These are phyloP conservation scores for Penicillium salamii DNA, from an alignment of 495 filamentous ascomycete species.

Conservation along the genomic window DNA sequence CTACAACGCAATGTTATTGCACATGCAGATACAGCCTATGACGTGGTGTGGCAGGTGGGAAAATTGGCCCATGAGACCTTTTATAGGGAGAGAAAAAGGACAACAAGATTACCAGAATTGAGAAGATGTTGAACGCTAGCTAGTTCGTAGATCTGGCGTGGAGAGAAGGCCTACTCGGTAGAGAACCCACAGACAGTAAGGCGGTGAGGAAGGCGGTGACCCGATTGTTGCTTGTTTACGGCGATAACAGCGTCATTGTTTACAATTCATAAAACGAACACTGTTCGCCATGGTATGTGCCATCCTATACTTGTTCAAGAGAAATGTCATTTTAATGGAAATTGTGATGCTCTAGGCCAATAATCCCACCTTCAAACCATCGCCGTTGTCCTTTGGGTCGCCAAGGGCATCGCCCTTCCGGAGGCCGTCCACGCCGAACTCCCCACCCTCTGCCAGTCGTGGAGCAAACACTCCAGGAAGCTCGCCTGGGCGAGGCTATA, in stretches of 20 bases:
- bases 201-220: slow-evolving; percentile 1
- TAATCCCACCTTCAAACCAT: slow-evolving; percentile 63
- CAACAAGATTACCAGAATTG: too few species aligned
- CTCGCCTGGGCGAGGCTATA: slow-evolving; percentile 43
- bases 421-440: slow-evolving; percentile 52
- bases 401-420: slow-evolving; percentile 74
- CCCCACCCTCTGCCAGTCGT: slow-evolving; percentile 37
- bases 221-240: slow-evolving; percentile 7
- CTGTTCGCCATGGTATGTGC: slow-evolving; percentile 28
- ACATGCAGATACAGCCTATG: not conserved
- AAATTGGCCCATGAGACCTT: too few species aligned
- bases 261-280: not conserved
- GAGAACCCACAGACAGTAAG: too few species aligned
- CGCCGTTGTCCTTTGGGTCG: slow-evolving; percentile 65
- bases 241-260: slow-evolving; percentile 9
- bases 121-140: too few species aligned
- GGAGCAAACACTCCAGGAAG: slow-evolving; percentile 39
- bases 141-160: too few species aligned
- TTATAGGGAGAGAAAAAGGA: not conserved
- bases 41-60: not conserved
- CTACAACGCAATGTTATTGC: slow-evolving; percentile 1
- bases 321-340: not conserved
- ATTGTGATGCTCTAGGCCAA: slow-evolving; percentile 28
- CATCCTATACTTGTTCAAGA: not conserved
- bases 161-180: too few species aligned